Evolutionary conservation across 2,329 filamentous ascomycete genomes (phyloP).

Genomic region (Alternaria sp.): DNA sequence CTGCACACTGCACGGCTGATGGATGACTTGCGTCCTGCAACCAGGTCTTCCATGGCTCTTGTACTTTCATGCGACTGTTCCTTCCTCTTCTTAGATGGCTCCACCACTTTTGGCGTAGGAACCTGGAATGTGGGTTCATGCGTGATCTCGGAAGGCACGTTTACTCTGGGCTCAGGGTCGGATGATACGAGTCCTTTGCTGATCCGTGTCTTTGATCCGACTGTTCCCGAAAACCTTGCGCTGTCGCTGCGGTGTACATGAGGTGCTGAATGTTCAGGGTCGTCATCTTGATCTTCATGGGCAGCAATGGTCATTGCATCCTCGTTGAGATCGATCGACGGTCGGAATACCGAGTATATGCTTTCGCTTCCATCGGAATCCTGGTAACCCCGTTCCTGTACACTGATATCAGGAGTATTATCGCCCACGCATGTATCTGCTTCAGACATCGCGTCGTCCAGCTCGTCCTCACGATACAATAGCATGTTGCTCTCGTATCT

Average conservation of each 20-base stretch:
- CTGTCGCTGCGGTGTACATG: not conserved
- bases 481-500: not conserved
- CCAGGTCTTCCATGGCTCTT: not conserved
- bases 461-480: not conserved
- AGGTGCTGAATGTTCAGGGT: not conserved
- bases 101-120: not conserved
- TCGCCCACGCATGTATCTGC: not conserved
- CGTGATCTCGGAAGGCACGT: not conserved
- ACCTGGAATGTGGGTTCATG: not conserved
- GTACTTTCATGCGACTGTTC: not conserved
- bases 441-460: not conserved
- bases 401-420: not conserved
- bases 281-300: not conserved
- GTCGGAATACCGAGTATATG: not conserved
- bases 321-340: not conserved
- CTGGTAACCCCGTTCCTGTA: not conserved
- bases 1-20: not conserved
- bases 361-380: not conserved
- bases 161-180: not conserved
- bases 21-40: not conserved
- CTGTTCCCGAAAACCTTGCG: not conserved
- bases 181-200: not conserved
- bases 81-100: not conserved
- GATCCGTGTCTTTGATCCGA: too few relatives aligned
- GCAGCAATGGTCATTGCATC: not conserved